Base-by-base conservation (phyloP, 805 yeast genomes). In the Barnettozyma sp. region DNA sequence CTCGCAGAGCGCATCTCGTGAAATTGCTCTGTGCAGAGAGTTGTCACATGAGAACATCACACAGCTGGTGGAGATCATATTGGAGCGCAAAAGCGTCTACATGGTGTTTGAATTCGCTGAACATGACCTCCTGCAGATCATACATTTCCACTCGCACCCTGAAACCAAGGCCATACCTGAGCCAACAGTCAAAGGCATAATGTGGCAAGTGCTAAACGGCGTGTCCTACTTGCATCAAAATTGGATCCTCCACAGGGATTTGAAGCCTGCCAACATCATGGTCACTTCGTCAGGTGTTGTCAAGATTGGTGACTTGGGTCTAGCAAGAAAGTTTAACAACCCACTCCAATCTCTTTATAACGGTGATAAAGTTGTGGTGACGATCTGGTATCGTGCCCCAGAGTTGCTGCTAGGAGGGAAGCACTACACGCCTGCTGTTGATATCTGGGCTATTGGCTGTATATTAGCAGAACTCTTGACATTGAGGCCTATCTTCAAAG, bases 261-360 rank as follows among this genome's bases (percentile, higher is more conserved):
- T 92, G 44, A 92, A 92, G 52, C 99, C 99, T 1, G 98, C 98
- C 2, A 90, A 90, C 60, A 90, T 92, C 45, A 92, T 90, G 97
- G 95, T 90, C 0, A 77, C 95, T 0, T 70, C 78, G 7, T 76
- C 73, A 40, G 98, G 98, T 0, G 76, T 78, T n/a, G 92, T 90
- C 14, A 92, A 92, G 58, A 88, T 90, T 42, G 98, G 97, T 16
- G 98, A 90, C 62, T 68, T 88, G 47, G 97, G 97, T 2, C 65
- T 88, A 23, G 96, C 96, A 0, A 68, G 97, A 40, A 76, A 82
- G 49, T 88, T 87, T 61, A 81, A 80, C 45, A 83, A 86, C 50
- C 90, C 94, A 22, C 58, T 88, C 26, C 97, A 88, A 52, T 77
- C 92, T 15, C 64, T 88, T 17, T 88, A 83, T 54, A 73, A 88